A percentile compares a stretch with the other conserved stretches of the same genome.
phyloP scores from a whole-genome alignment of 441 rosid genomes.

The Hura crepitans region DNA sequence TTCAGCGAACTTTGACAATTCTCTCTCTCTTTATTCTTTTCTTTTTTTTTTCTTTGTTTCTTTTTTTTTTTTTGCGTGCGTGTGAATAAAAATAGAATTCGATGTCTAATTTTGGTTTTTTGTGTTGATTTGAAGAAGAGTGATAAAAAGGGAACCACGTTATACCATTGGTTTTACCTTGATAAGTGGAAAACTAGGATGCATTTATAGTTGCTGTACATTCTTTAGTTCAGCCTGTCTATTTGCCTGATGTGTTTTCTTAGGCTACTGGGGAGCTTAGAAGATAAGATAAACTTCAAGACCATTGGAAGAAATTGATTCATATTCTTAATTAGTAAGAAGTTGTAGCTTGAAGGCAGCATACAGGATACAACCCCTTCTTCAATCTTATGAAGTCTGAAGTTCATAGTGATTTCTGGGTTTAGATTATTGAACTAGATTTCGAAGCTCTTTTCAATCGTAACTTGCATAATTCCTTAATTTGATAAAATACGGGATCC shows the following conservation, averaged over 20 bases:
- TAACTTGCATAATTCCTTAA: no score
- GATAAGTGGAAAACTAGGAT: background rate
- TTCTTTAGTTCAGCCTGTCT: slow-evolving; percentile 4
- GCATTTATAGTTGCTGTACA: background rate
- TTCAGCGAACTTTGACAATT: background rate
- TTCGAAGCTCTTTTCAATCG: no score
- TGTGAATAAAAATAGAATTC: background rate
- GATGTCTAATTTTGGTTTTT: background rate
- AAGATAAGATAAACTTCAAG: background rate
- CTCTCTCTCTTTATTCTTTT: no score
- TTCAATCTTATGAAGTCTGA: background rate
- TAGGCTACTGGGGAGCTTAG: background rate
- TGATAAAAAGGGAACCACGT: background rate
- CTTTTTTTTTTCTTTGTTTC: no score
- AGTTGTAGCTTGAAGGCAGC: background rate
- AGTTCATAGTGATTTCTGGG: background rate
- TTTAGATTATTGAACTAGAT: background rate
- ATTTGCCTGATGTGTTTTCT: background rate
- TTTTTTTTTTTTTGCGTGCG: no score
- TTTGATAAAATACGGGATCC: no score
- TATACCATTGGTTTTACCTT: background rate
- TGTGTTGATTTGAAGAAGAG: background rate
- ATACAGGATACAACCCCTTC: background rate
- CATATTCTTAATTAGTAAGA: background rate
- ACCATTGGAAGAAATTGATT: background rate